Base-by-base conservation (phyloP, 1,284 basidiomycete genomes). In the Cryptococcus amylolentus region DNA sequence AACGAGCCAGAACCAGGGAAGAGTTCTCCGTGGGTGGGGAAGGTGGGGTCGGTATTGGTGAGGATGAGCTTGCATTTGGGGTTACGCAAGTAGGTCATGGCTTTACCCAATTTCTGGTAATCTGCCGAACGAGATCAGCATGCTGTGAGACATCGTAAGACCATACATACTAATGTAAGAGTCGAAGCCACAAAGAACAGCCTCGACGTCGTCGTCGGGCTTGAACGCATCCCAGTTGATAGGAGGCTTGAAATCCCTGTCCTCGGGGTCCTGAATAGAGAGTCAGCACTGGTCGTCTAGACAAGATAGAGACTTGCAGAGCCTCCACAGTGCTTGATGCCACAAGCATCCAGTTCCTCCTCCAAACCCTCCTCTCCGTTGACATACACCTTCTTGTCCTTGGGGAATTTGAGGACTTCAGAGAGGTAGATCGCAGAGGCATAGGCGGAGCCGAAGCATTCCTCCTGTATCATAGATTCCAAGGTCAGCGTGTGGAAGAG, bases 371-470 rank as follows among this genome's bases (percentile, higher is more conserved):
- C 77, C 85, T 93, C 90, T 2, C 96, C 96, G 56, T 98, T 88
- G 13, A 98, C 90, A 77, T 94, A 99, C 7, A 96, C 94, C 75
- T 90, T 92, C 80, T 97, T 91, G 74, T 91, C 85, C 66, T 88
- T 88, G 10, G 90, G 91, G 61, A 97, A 83, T 62, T 91, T 88
- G 65, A 97, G 81, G 18, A 96, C 88, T 43, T 89, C 85, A 2
- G 91, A 92, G 26, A 98, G 79, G 77, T 98, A 98, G 10, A 94
- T 88, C 2, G 95, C 94, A 6, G 92, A 84, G 4, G 94, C 93
- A 72, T 89, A 96, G 2, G 92, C 93, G 7, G 93, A 98, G 48
- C 94, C 93, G 68, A 91, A 96, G 57, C 98, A 90, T 74, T 99
- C 95, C 56, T 91, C 88, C 89, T 95, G 66, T 20, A 20, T 10